A percentile compares a stretch with the other conserved stretches of the same genome.
Evolutionary conservation across 129 eudicot species (phyloP).

Genomic region (Flaveria robusta): DNA sequence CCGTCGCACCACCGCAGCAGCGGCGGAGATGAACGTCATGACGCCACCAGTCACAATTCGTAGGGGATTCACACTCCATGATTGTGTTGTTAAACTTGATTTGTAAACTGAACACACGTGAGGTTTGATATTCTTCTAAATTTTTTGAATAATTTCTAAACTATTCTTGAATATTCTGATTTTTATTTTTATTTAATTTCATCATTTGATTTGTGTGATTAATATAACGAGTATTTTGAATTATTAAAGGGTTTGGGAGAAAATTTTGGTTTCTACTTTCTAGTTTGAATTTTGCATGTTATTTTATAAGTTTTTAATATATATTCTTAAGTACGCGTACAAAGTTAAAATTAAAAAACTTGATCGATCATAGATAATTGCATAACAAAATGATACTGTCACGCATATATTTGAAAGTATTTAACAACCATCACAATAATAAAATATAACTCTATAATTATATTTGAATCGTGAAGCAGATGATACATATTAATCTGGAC

Average conservation of each 20-base stretch:
- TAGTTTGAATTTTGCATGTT: neutral
- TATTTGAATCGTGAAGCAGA: too few relatives aligned
- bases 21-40: slow-evolving; percentile 57
- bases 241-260: neutral
- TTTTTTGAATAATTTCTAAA: slow-evolving; percentile 30
- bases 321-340: too few relatives aligned
- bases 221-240: slow-evolving; percentile 21
- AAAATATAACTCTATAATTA: too few relatives aligned
- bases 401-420: too few relatives aligned
- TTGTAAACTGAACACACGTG: slow-evolving; percentile 68
- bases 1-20: slow-evolving; percentile 46
- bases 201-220: slow-evolving; percentile 40
- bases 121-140: slow-evolving; percentile 59
- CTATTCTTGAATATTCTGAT: slow-evolving; percentile 24
- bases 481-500: too few relatives aligned
- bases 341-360: too few relatives aligned
- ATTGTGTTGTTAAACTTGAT: slow-evolving; percentile 56
- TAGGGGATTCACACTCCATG: slow-evolving; percentile 29
- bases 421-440: too few relatives aligned
- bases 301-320: too few relatives aligned
- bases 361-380: too few relatives aligned
- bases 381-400: too few relatives aligned
- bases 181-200: slow-evolving; percentile 2
- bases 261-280: neutral
- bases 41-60: slow-evolving; percentile 62